These are phyloP conservation scores for Clavariopsis aquatica DNA, from an alignment of 495 filamentous ascomycete species.

Conservation along the genomic window DNA sequence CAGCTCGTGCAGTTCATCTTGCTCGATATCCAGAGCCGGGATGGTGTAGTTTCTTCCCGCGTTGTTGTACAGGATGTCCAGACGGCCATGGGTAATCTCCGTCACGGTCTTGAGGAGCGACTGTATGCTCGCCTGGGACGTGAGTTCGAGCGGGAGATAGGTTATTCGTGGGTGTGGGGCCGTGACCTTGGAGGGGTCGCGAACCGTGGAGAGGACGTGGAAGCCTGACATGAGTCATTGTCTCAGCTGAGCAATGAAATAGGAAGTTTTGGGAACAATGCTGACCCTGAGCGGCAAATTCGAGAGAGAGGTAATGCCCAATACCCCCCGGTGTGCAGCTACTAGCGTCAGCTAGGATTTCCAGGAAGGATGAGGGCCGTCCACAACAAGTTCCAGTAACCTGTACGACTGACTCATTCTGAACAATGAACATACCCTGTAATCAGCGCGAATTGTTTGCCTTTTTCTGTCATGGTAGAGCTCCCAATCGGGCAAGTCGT, in stretches of 20 bases:
- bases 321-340: constrained; percentile 62
- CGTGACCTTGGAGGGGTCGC: constrained; percentile 53
- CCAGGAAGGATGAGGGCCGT: background rate
- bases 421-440: constrained; percentile 28
- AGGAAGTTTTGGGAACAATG: background rate
- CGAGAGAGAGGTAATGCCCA: constrained; percentile 58
- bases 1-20: constrained; percentile 52
- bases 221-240: constrained; percentile 34
- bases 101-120: constrained; percentile 50
- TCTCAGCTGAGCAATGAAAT: background rate
- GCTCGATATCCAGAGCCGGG: constrained; percentile 59
- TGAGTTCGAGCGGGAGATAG: constrained; percentile 57
- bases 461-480: constrained; percentile 10
- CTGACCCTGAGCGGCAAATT: constrained; percentile 53
- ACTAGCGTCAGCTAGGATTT: constrained; percentile 12
- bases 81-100: constrained; percentile 47
- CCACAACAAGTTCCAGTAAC: no score
- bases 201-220: constrained; percentile 60
- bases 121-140: constrained; percentile 51
- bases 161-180: constrained; percentile 53
- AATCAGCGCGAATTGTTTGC: constrained; percentile 31
- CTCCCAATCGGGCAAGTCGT: constrained; percentile 1
- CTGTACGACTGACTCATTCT: background rate
- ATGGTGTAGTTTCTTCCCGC: constrained; percentile 63
- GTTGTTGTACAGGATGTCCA: constrained; percentile 66